Evolutionary conservation across 176 grass and related monocot species (phyloP).

Genomic region (Oryza longistaminata): DNA sequence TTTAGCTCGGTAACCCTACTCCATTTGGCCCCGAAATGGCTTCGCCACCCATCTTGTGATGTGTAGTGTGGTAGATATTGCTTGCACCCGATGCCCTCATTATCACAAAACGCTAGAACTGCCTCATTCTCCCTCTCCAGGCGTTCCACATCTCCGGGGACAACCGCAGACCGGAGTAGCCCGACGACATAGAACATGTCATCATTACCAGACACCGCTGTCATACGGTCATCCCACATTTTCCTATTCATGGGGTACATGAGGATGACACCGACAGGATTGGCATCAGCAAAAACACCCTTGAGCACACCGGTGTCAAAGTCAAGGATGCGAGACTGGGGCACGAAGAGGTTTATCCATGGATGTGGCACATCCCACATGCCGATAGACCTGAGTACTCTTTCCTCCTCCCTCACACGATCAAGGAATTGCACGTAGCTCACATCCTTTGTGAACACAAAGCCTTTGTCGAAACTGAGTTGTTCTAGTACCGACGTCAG

Average conservation of each 20-base stretch:
- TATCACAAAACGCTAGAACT: slow-evolving; percentile 39
- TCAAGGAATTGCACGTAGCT: slow-evolving; percentile 50
- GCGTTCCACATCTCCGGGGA: neutral
- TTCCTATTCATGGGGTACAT: slow-evolving; percentile 59
- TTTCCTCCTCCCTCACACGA: slow-evolving; percentile 48
- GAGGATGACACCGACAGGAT: slow-evolving; percentile 47
- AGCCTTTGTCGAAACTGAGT: slow-evolving; percentile 33
- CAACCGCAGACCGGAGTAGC: slow-evolving; percentile 39
- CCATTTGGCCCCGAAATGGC: slow-evolving; percentile 54
- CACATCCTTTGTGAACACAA: slow-evolving; percentile 51
- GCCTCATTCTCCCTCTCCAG: slow-evolving; percentile 36
- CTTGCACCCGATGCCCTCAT: slow-evolving; percentile 25
- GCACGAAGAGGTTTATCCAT: slow-evolving; percentile 77
- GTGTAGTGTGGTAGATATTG: slow-evolving; percentile 52
- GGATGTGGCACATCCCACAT: slow-evolving; percentile 60
- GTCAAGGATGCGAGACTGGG: slow-evolving; percentile 53
- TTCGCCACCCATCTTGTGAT: slow-evolving; percentile 35
- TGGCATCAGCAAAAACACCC: slow-evolving; percentile 34
- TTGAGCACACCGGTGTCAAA: slow-evolving; percentile 55
- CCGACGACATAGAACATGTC: slow-evolving; percentile 53
- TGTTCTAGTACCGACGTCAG: slow-evolving; percentile 30
- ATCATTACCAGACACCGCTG: slow-evolving; percentile 20
- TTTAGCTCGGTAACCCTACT: slow-evolving; percentile 39
- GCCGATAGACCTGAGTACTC: slow-evolving; percentile 22
- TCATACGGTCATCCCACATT: slow-evolving; percentile 54